Evolutionary conservation across 1,139 yeast genomes (phyloP).

Genomic region (Pichiaceae sp.): DNA sequence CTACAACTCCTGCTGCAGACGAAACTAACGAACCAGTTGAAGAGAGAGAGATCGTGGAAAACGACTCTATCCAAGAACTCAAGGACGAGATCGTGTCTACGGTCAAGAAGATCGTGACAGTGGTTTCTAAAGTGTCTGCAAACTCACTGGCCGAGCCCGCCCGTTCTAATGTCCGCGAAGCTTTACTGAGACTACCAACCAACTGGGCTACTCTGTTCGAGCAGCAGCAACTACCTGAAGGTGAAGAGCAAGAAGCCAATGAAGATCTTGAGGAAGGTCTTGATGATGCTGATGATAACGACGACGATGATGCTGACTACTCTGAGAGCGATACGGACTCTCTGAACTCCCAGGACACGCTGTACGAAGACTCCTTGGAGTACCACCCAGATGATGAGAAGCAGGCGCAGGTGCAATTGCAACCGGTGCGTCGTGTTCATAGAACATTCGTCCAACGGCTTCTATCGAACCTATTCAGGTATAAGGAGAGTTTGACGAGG

Average conservation of each 20-base stretch:
- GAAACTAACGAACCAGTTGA: background rate
- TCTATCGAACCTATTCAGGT: slow-evolving; percentile 18
- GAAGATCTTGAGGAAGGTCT: background rate
- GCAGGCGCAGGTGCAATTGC: background rate
- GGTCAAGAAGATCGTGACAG: slow-evolving; percentile 77
- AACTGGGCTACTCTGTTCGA: slow-evolving; percentile 42
- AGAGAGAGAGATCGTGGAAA: slow-evolving; percentile 3
- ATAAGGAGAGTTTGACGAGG: slow-evolving; percentile 8
- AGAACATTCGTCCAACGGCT: slow-evolving; percentile 17
- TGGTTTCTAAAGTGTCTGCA: slow-evolving; percentile 79
- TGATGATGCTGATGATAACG: background rate
- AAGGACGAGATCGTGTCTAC: slow-evolving; percentile 82
- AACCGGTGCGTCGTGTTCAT: background rate
- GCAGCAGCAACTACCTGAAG: slow-evolving; percentile 15
- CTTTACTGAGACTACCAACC: slow-evolving; percentile 64
- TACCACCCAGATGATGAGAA: background rate
- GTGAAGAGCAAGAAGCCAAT: slow-evolving; percentile 1
- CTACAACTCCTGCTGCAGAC: background rate
- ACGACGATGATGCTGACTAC: background rate
- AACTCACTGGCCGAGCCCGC: slow-evolving; percentile 76
- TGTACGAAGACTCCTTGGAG: slow-evolving; percentile 6
- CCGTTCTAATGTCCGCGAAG: slow-evolving; percentile 72
- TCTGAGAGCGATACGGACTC: background rate
- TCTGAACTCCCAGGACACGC: slow-evolving; percentile 4
- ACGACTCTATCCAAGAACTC: slow-evolving; percentile 30